Evolutionary conservation across 2,329 filamentous ascomycete species (phyloP), one percentile per base, ranked within the genome.

Genomic region (Pseudofabraea citricarpa): DNA sequence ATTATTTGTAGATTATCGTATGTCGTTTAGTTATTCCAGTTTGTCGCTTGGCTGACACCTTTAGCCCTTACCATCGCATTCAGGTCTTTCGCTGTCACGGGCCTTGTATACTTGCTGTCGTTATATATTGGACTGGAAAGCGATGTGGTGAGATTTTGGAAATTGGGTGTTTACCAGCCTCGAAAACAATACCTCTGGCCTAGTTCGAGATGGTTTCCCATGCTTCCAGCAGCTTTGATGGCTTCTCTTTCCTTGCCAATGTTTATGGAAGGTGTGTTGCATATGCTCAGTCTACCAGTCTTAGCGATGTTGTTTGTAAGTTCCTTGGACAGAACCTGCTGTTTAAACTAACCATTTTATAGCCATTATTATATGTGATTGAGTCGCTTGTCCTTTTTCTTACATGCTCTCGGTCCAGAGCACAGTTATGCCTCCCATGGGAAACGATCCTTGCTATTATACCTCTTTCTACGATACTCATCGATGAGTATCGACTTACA

Each of bases 291-390:
- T 33, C 43, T 59, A 13, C 48, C 51, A n/a, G 48, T 55, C 6
- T 20, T 59, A 3, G 42, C 54, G 1, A 58, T 58, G 55, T 35
- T 57, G 27, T 59, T 52, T 47, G 57, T 59, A 36, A 45, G 57
- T 54, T 23, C 9, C 6, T 3, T 6, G 4, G n/a, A n/a, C n/a
- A 9, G 20, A 38, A n/a, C 9, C 12, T 21, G 9, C 3, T 13
- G 4, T 2, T 33, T 5, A 4, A 32, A 36, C 44, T 51, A 33
- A 50, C 39, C 10, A 20, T 12, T 6, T 3, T 37, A 1, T 32
- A 59, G 57, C 56, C 55, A 10, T 13, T 56, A 5, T 40, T 46
- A 32, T 54, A 54, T 41, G 48, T 48, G 3, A 29, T 40, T 12
- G 56, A 58, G 36, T 46, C 46, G 18, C n/a, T 55, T 2, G 26